Evolutionary conservation across 2,329 filamentous ascomycete genomes (phyloP), one percentile per base, ranked within the genome.

Genomic region (Sclerotinia spermophila): DNA sequence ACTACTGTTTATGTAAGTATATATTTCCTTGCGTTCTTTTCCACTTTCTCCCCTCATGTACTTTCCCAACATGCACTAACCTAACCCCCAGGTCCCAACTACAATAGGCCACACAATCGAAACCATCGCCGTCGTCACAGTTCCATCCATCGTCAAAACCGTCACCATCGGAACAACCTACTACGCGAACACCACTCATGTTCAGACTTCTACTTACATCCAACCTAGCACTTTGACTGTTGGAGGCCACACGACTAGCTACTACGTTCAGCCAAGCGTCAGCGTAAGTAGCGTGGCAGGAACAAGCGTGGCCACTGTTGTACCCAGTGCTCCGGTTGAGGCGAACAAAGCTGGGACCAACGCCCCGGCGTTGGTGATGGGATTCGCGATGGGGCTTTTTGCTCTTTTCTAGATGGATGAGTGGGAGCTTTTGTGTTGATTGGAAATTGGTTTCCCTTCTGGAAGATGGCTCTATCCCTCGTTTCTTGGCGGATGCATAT

Each of bases 311-410:
- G 69, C 48, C 17, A 53, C 48, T 5, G 13, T 53, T 53, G 48
- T 71, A 13, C 68, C 74, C 1, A 73, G 74, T 38, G 74, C 76
- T 21, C 73, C 76, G n/a, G 30, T 73, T 10, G 74, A 77, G 33
- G 61, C 65, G 17, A 74, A 74, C 40, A 72, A 68, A 30, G 78
- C 77, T 35, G 70, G 71, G 2, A 75, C 69, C 11, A 77, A 78
- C 53, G 21, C 24, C 4, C 56, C 21, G 24, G 72, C 69, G 30
- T 77, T 78, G 3, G 60, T 75, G 27, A 74, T 74, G 33, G 73
- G 72, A 24, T 74, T 74, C 21, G 76, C 72, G 21, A 74, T 79
- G 71, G 78, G 73, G 56, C 42, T 79, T 42, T 61, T 79, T 35
- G 79, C 74, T 8, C 51, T 68, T 48, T n/a, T n/a, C 40, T 68